A percentile compares a stretch with the other conserved stretches of the same genome.
Evolutionary conservation across 768 basidiomycete species (phyloP).

Genomic region (Lentinula sp.): DNA sequence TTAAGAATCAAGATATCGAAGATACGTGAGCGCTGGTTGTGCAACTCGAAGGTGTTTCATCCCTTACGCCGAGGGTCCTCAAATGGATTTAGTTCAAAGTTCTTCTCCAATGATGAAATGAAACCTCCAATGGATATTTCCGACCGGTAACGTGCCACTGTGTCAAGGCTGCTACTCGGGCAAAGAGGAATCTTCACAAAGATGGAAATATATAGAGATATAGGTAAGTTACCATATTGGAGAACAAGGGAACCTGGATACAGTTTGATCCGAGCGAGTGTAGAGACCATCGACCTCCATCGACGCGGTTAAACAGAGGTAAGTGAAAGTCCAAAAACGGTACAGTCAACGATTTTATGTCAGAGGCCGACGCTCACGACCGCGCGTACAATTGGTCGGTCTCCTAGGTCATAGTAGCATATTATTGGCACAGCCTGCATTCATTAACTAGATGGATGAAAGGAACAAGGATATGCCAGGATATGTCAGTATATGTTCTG

Average conservation of each 20-base stretch:
- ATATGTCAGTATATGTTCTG: too few relatives aligned
- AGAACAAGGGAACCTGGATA: neutral
- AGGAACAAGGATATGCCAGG: neutral
- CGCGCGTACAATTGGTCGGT: neutral
- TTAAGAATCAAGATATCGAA: neutral
- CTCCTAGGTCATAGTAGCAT: neutral
- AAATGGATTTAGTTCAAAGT: neutral
- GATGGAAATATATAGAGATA: neutral
- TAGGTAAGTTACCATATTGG: neutral
- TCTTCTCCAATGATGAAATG: neutral
- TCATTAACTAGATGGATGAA: neutral
- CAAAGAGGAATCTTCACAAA: neutral
- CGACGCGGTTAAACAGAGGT: neutral
- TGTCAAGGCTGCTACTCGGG: neutral
- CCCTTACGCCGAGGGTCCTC: neutral
- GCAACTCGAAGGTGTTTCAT: neutral
- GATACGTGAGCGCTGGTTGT: neutral
- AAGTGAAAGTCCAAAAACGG: neutral
- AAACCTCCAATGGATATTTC: neutral
- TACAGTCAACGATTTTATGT: neutral
- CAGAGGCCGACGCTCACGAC: conserved; percentile 1
- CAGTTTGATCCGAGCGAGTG: neutral
- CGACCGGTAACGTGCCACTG: neutral
- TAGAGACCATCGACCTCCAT: neutral
- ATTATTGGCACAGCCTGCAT: neutral